phyloP scores from a whole-genome alignment of 768 basidiomycete species.

The Podaxis sp. region DNA sequence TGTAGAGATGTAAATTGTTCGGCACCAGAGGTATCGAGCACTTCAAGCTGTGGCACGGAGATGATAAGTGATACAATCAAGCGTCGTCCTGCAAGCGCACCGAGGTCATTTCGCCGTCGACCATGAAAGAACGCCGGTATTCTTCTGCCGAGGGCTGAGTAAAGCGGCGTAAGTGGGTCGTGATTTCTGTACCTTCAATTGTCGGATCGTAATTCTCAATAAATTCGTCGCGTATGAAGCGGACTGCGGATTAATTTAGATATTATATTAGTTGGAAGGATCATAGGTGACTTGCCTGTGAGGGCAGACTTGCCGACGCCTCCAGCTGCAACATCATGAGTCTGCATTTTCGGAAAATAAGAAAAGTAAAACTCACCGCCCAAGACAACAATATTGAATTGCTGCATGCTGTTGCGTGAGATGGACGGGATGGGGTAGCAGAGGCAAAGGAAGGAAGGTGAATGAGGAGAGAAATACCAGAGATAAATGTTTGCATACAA shows the following conservation, averaged over 20 bases:
- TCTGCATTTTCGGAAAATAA: not conserved
- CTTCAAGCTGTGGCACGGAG: conserved; percentile 52
- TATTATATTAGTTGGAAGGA: not conserved
- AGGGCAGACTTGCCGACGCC: conserved; percentile 88
- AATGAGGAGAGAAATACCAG: not conserved
- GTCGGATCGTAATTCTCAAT: conserved; percentile 79
- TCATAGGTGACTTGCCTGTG: conserved; percentile 37
- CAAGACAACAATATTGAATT: conserved; percentile 75
- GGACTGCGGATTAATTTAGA: conserved; percentile 33
- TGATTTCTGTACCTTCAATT: conserved; percentile 57
- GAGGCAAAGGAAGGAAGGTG: not conserved
- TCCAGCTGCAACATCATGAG: conserved; percentile 48
- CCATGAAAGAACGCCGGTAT: conserved; percentile 59
- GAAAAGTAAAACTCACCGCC: conserved; percentile 48
- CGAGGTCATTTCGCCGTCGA: conserved; percentile 59
- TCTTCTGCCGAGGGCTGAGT: conserved; percentile 45
- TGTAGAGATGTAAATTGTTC: conserved; percentile 81
- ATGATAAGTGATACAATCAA: not conserved
- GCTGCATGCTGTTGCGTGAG: conserved; percentile 41
- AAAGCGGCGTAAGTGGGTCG: conserved; percentile 3
- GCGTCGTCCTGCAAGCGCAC: conserved; percentile 35
- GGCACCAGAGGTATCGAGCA: conserved; percentile 81
- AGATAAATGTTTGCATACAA: not conserved
- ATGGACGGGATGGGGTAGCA: not conserved
- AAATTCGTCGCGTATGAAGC: conserved; percentile 70